A percentile compares a stretch with the other conserved stretches of the same genome.
Conservation (phyloP, 768 basidiomycete species). For the Tulasnella sp. region DNA sequence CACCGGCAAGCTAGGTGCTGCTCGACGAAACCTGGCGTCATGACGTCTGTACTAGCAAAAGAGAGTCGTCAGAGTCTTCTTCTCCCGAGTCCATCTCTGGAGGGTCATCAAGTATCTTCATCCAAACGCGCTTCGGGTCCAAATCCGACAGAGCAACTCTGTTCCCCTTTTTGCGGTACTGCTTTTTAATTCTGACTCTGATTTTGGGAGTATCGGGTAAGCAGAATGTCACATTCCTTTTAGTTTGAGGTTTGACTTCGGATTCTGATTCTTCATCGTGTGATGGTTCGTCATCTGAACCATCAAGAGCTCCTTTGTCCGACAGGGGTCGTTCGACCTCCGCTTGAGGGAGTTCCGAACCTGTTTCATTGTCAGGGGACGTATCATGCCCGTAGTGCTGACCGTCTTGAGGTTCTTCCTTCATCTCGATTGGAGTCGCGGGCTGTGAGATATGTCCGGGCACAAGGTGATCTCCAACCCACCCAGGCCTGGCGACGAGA, state of each 20-base stretch:
- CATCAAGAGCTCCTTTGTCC: neutral
- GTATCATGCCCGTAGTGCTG: neutral
- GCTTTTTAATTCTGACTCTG: neutral
- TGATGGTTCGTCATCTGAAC: neutral
- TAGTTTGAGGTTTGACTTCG: neutral
- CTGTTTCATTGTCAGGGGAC: neutral
- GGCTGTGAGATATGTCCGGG: neutral
- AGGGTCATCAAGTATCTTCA: constrained; percentile 19
- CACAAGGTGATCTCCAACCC: neutral
- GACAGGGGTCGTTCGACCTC: neutral
- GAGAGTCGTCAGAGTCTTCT: constrained; percentile 1
- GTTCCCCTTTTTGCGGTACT: constrained; percentile 6
- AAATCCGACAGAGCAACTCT: constrained; percentile 20
- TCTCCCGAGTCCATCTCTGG: neutral
- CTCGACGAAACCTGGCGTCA: neutral
- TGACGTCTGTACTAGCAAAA: neutral
- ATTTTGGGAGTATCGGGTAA: neutral
- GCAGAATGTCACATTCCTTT: neutral
- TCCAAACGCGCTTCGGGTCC: constrained; percentile 23
- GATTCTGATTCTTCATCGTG: neutral
- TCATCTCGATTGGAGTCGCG: neutral
- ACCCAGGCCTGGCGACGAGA: neutral
- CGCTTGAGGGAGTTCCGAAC: neutral
- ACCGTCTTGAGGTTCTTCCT: neutral
- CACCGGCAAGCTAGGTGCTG: neutral